Evolutionary conservation across 176 grass and related monocot genomes (phyloP), one percentile per base, ranked within the genome.

Genomic region (Oryza coarctata): DNA sequence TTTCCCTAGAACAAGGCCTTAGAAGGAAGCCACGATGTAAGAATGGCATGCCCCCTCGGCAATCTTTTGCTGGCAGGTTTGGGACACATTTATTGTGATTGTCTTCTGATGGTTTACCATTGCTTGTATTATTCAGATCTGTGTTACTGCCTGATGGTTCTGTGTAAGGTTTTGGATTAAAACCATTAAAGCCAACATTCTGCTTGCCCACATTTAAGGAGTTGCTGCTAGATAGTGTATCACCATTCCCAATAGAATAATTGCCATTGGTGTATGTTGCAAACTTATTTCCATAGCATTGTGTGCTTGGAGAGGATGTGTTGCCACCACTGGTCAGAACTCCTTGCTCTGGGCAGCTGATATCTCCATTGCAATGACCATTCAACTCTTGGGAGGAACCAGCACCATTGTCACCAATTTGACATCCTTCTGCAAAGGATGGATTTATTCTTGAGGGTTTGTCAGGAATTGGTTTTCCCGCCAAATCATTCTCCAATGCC

Each of bases 391-490:
- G 62, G 49, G 75, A 68, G 60, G 64, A 67, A 80, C 76, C 75
- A 82, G 73, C 34, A 63, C 30, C 76, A 28, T 75, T 60, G 5
- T 29, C 26, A 13, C 44, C 58, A 74, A 85, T 79, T 49, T 72
- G 81, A 67, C 25, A 71, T 71, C 86, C 78, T 80, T 77, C 80
- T 49, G 26, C 20, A 65, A 63, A 84, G 17, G 75, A 70, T 74
- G 89, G 65, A 62, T 89, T 95, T 52, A 85, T 68, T 69, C 64
- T 85, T 44, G 86, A 80, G 27, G 83, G 79, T 20, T 84, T 90
- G 65, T 99, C 76, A 47, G 41, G 74, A 69, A 89, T 89, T 80
- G 87, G 41, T 91, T 84, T 89, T 36, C 79, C 73, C 58, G 32
- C 11, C 26, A 49, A 75, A 55, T 81, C 82, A 83, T 91, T 94